Evolutionary conservation across 129 eudicot genomes (phyloP).

Genomic region (Tagetes patula): DNA sequence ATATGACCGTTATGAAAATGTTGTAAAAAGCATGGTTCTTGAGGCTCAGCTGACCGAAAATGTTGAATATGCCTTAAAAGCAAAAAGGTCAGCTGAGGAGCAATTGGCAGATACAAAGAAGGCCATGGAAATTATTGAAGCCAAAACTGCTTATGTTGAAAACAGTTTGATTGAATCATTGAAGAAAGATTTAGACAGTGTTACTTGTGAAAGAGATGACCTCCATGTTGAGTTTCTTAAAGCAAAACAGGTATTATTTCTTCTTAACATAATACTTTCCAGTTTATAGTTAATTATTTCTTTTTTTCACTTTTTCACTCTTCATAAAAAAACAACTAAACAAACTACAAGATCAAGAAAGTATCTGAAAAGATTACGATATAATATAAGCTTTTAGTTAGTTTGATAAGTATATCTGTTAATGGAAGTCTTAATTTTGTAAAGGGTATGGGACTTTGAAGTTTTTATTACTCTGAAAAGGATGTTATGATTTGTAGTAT

Average conservation of each 20-base stretch:
- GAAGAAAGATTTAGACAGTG: constrained; percentile 42
- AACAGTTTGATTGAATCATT: constrained; percentile 46
- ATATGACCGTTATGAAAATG: constrained; percentile 48
- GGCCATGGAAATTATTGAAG: constrained; percentile 41
- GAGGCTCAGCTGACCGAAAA: constrained; percentile 39
- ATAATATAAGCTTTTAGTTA: no score
- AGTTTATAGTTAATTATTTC: no score
- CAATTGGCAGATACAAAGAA: constrained; percentile 41
- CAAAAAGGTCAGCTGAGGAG: constrained; percentile 42
- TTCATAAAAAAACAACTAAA: no score
- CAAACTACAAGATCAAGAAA: no score
- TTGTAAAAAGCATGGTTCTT: constrained; percentile 42
- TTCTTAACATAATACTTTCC: neutral
- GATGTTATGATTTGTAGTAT: neutral
- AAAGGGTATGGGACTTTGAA: neutral
- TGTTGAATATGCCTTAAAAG: constrained; percentile 5
- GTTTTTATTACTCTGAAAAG: neutral
- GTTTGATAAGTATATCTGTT: no score
- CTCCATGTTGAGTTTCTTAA: constrained; percentile 40
- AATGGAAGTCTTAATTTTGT: neutral
- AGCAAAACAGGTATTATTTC: constrained; percentile 50
- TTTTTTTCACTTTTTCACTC: no score
- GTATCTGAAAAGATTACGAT: no score
- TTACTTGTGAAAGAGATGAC: constrained; percentile 50
- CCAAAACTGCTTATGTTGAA: constrained; percentile 41